Evolutionary conservation across 2,329 filamentous ascomycete species (phyloP).

Genomic region (Diaporthe sp.): DNA sequence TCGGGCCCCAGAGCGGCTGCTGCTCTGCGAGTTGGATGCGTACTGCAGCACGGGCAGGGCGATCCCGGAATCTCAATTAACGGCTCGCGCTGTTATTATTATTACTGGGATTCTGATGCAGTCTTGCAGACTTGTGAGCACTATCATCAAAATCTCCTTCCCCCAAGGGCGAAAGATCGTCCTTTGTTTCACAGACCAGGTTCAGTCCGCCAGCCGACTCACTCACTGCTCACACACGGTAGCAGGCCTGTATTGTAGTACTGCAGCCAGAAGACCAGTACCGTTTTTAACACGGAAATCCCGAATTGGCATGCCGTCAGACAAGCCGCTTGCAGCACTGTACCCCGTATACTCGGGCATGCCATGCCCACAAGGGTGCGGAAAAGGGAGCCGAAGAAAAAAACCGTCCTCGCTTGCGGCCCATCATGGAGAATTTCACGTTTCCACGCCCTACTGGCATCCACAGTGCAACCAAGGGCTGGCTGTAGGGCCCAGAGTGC

Average conservation of each 20-base stretch:
- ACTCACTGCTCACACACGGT: constrained; percentile 12
- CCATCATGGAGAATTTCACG: constrained; percentile 30
- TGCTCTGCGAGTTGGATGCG: constrained; percentile 5
- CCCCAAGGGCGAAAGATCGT: constrained; percentile 22
- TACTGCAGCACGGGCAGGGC: constrained; percentile 14
- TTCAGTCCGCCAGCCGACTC: background rate
- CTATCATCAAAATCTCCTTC: constrained; percentile 13
- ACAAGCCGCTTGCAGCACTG: constrained; percentile 21
- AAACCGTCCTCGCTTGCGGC: constrained; percentile 31
- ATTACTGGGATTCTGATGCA: constrained; percentile 5
- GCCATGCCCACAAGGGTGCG: constrained; percentile 26
- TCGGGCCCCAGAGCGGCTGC: constrained; percentile 25
- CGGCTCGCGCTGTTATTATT: constrained; percentile 5
- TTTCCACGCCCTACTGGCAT: constrained; percentile 34
- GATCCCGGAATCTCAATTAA: constrained; percentile 4
- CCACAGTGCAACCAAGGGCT: constrained; percentile 30
- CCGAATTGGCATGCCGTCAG: constrained; percentile 36
- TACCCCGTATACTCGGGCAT: constrained; percentile 33
- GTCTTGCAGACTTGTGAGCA: constrained; percentile 6
- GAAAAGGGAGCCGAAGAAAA: constrained; percentile 35
- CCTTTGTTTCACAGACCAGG: constrained; percentile 9
- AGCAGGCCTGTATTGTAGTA: background rate
- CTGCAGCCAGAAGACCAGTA: constrained; percentile 7
- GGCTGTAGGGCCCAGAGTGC: constrained; percentile 22
- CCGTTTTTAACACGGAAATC: constrained; percentile 19